Conservation (phyloP, 345 rosid genomes). For the Atalantia buxifolia region DNA sequence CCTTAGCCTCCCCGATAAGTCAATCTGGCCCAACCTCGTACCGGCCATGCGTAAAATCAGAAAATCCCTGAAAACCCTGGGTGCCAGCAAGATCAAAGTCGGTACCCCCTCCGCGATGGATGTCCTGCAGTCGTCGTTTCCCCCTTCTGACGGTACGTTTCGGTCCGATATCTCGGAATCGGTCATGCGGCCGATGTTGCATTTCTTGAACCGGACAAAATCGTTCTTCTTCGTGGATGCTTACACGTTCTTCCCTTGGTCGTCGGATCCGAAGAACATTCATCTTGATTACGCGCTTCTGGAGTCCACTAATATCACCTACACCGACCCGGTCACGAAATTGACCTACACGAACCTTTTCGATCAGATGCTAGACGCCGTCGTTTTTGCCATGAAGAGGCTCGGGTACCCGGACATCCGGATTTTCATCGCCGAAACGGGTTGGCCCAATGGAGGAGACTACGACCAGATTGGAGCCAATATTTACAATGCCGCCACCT, state of each 20-base stretch:
- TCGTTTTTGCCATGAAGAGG: slow-evolving; percentile 71
- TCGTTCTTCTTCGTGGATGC: slow-evolving; percentile 81
- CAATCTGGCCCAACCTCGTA: slow-evolving; percentile 55
- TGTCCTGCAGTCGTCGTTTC: slow-evolving; percentile 66
- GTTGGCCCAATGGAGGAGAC: slow-evolving; percentile 95
- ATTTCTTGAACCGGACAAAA: slow-evolving; percentile 80
- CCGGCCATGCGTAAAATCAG: slow-evolving; percentile 81
- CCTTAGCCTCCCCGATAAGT: slow-evolving; percentile 39
- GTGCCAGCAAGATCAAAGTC: slow-evolving; percentile 61
- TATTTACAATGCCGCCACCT: slow-evolving; percentile 81
- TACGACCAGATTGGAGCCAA: slow-evolving; percentile 88
- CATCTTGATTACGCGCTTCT: slow-evolving; percentile 69
- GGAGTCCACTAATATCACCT: slow-evolving; percentile 45
- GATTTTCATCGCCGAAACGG: slow-evolving; percentile 90
- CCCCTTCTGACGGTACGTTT: slow-evolving; percentile 85
- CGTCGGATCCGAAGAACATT: slow-evolving; percentile 43
- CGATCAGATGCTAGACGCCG: slow-evolving; percentile 88
- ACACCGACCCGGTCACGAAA: slow-evolving; percentile 61
- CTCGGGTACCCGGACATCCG: slow-evolving; percentile 70
- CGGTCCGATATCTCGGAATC: slow-evolving; percentile 54
- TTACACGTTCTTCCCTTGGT: slow-evolving; percentile 86
- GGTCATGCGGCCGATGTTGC: slow-evolving; percentile 71
- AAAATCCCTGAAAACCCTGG: slow-evolving; percentile 38
- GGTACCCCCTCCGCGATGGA: slow-evolving; percentile 73
- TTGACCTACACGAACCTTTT: slow-evolving; percentile 75